Conservation (phyloP, 129 eudicot genomes). For the Solidago caesia region DNA sequence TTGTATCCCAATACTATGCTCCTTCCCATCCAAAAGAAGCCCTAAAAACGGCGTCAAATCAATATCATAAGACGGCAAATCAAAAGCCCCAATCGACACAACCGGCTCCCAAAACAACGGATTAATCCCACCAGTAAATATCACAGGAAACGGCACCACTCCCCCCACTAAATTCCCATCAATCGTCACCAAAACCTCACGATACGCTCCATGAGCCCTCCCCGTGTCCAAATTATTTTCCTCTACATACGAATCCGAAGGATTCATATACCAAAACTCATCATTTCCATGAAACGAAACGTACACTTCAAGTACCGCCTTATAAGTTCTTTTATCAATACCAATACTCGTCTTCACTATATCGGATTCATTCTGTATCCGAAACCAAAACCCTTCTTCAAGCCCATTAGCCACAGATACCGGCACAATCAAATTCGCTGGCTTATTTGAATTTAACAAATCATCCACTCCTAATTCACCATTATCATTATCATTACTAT, state of each 20-base stretch:
- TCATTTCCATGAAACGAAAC: slow-evolving; percentile 77
- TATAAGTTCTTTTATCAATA: slow-evolving; percentile 44
- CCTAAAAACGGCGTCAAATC: slow-evolving; percentile 69
- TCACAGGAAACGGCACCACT: slow-evolving; percentile 69
- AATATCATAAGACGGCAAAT: slow-evolving; percentile 66
- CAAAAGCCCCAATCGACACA: slow-evolving; percentile 73
- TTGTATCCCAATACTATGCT: slow-evolving; percentile 50
- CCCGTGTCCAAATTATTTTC: slow-evolving; percentile 39
- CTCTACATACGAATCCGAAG: slow-evolving; percentile 50
- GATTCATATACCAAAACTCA: slow-evolving; percentile 80
- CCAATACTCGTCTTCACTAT: slow-evolving; percentile 27
- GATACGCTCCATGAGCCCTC: slow-evolving; percentile 58
- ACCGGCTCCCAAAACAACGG: slow-evolving; percentile 80
- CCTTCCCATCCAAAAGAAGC: slow-evolving; percentile 47
- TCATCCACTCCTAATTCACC: slow-evolving; percentile 1
- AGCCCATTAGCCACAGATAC: slow-evolving; percentile 27
- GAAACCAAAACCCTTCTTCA: slow-evolving; percentile 57
- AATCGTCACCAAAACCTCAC: slow-evolving; percentile 65
- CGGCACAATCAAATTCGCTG: slow-evolving; percentile 68
- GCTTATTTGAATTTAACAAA: slow-evolving; percentile 20
- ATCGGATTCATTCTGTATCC: slow-evolving; percentile 49
- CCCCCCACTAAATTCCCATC: slow-evolving; percentile 63
- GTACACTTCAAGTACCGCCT: slow-evolving; percentile 59
- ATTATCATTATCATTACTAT: not conserved
- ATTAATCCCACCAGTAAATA: slow-evolving; percentile 72